Evolutionary conservation across 352 stramenopile species (phyloP).

Genomic region (Discostella stelligera): DNA sequence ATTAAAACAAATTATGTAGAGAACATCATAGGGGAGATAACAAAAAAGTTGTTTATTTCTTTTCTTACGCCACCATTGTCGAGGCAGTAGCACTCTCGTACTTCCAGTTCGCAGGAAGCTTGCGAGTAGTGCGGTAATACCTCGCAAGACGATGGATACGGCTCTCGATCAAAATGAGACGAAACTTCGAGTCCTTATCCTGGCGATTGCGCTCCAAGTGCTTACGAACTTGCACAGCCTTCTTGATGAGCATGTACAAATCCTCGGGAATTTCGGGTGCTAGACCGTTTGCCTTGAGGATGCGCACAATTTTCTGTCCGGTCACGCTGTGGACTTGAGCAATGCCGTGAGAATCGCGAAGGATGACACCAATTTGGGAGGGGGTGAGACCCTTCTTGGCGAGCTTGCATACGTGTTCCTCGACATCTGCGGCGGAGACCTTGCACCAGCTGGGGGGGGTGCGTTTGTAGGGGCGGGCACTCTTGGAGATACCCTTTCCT

Average conservation of each 20-base stretch:
- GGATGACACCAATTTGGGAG: conserved; percentile 99
- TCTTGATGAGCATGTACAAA: conserved; percentile 99
- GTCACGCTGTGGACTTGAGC: conserved; percentile 98
- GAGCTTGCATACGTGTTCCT: conserved; percentile 99
- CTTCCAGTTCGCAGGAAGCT: conserved; percentile 99
- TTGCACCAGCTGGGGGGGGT: conserved; percentile 98
- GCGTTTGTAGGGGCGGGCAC: conserved; percentile 98
- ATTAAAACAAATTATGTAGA: too few species aligned
- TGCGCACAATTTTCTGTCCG: conserved; percentile 98
- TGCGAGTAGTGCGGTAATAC: conserved; percentile 99
- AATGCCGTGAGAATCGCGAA: conserved; percentile 99
- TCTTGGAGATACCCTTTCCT: conserved; percentile 99
- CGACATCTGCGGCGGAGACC: conserved; percentile 92
- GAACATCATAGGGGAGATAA: too few species aligned
- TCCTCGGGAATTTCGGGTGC: conserved; percentile 99
- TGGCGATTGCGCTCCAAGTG: conserved; percentile 99
- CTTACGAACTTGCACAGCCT: conserved; percentile 99
- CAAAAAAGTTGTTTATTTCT: not conserved
- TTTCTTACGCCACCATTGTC: conserved; percentile 94
- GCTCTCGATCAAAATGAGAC: conserved; percentile 99
- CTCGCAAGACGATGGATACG: conserved; percentile 96
- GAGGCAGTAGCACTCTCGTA: conserved; percentile 98
- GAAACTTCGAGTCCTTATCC: conserved; percentile 99
- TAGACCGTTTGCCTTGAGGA: conserved; percentile 99
- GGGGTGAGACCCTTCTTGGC: conserved; percentile 98